Conservation (phyloP, 2,329 filamentous ascomycete species). For the Trichoderma koningii region DNA sequence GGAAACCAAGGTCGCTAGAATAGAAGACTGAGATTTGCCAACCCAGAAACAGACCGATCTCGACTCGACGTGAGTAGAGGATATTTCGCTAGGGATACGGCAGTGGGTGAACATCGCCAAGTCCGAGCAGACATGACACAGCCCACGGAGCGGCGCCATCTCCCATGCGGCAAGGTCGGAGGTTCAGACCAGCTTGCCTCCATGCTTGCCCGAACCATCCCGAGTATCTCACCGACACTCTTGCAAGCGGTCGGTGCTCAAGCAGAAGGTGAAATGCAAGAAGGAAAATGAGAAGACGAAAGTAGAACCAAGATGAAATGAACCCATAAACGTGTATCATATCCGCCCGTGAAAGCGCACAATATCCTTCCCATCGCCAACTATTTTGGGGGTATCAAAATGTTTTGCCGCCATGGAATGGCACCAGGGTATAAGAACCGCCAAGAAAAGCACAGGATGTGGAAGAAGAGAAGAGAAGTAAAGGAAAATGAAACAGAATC, state of each 20-base stretch:
- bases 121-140: neutral
- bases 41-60: neutral
- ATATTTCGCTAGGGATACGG: neutral
- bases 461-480: constrained; percentile 17
- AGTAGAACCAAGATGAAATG: constrained; percentile 1
- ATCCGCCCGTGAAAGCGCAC: constrained; percentile 29
- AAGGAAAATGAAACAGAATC: constrained; percentile 14
- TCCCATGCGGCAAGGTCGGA: constrained; percentile 15
- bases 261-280: neutral
- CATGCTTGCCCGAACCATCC: constrained; percentile 4
- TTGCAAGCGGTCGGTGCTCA: neutral
- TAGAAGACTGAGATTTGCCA: constrained; percentile 4
- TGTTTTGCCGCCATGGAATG: constrained; percentile 34
- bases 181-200: constrained; percentile 15
- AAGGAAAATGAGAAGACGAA: neutral
- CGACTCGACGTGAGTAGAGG: neutral
- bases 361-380: constrained; percentile 33
- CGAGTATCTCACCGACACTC: constrained; percentile 21
- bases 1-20: constrained; percentile 29
- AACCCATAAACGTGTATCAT: constrained; percentile 25
- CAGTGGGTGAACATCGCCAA: neutral
- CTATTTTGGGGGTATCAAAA: constrained; percentile 44
- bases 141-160: constrained; percentile 1
- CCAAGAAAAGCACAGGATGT: constrained; percentile 32
- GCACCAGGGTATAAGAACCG: constrained; percentile 31